Conservation (phyloP, 202 grass and related monocot species). For the Brachypodium distachyon region DNA sequence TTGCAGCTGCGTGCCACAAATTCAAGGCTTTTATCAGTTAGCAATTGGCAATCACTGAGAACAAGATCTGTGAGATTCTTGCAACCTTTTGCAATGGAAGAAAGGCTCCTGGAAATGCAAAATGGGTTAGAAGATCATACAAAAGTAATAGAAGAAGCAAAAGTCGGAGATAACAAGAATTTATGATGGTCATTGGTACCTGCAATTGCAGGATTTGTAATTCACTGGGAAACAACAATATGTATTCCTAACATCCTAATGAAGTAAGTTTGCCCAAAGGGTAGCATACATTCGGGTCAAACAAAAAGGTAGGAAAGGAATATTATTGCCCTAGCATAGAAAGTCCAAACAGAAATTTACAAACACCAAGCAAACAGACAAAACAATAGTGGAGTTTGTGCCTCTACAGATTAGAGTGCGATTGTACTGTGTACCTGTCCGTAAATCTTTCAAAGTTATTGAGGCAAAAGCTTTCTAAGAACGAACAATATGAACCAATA, state of each 20-base stretch:
- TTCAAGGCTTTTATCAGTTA: constrained; percentile 89
- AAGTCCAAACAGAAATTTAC: background rate
- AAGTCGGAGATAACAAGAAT: background rate
- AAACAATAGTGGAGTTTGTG: background rate
- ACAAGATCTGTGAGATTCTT: constrained; percentile 73
- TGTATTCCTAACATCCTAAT: background rate
- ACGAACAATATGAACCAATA: constrained; percentile 64
- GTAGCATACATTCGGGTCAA: background rate
- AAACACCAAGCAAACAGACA: background rate
- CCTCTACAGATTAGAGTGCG: background rate
- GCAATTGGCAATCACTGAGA: constrained; percentile 65
- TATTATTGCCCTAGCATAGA: background rate
- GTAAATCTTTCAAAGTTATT: constrained; percentile 80
- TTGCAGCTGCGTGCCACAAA: constrained; percentile 74
- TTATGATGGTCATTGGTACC: background rate
- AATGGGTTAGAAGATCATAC: constrained; percentile 13
- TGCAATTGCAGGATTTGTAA: background rate
- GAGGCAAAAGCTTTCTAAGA: constrained; percentile 67
- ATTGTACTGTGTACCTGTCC: constrained; percentile 43
- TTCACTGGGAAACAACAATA: constrained; percentile 3
- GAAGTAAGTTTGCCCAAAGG: background rate
- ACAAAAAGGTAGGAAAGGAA: too few relatives aligned
- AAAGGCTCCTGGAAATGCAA: constrained; percentile 65
- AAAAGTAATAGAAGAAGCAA: constrained; percentile 6
- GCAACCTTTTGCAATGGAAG: constrained; percentile 74